Evolutionary conservation across 2,329 filamentous ascomycete species (phyloP).

Genomic region (Fonsecaea monophora): DNA sequence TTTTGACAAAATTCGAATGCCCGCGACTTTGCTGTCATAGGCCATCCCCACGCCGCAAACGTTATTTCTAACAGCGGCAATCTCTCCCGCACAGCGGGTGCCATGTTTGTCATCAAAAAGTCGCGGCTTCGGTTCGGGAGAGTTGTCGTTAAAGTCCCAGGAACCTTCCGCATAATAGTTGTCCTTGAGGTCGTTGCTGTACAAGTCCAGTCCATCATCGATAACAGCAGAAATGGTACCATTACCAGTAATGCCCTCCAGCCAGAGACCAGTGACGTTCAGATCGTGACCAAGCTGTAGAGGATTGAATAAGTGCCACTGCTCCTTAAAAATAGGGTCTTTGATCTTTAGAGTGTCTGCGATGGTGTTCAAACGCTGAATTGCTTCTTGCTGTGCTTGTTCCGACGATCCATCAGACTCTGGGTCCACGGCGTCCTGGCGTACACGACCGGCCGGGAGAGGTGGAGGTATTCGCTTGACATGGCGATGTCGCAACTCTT

Average conservation of each 20-base stretch:
- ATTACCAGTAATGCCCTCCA: constrained; percentile 86
- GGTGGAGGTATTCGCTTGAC: constrained; percentile 62
- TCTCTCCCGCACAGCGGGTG: constrained; percentile 92
- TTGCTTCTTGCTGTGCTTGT: constrained; percentile 53
- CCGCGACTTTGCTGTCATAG: constrained; percentile 87
- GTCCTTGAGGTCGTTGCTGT: constrained; percentile 86
- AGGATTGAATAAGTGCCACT: constrained; percentile 94
- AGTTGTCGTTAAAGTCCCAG: constrained; percentile 93
- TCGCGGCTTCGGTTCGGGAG: constrained; percentile 78
- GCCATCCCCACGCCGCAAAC: constrained; percentile 96
- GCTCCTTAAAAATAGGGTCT: constrained; percentile 90
- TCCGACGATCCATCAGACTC: constrained; percentile 26
- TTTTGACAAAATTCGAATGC: constrained; percentile 90
- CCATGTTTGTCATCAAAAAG: constrained; percentile 87
- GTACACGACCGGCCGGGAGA: constrained; percentile 36
- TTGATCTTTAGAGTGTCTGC: constrained; percentile 73
- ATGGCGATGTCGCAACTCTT: constrained; percentile 66
- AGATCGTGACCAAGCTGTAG: constrained; percentile 84
- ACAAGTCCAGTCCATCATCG: constrained; percentile 94
- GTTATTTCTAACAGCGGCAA: constrained; percentile 88
- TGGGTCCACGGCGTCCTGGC: constrained; percentile 15
- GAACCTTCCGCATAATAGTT: constrained; percentile 95
- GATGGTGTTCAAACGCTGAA: constrained; percentile 66
- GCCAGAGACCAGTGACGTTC: constrained; percentile 94
- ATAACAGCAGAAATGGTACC: constrained; percentile 92